Evolutionary conservation across 495 filamentous ascomycete species (phyloP).

Genomic region (Aspergillus ellipticus): DNA sequence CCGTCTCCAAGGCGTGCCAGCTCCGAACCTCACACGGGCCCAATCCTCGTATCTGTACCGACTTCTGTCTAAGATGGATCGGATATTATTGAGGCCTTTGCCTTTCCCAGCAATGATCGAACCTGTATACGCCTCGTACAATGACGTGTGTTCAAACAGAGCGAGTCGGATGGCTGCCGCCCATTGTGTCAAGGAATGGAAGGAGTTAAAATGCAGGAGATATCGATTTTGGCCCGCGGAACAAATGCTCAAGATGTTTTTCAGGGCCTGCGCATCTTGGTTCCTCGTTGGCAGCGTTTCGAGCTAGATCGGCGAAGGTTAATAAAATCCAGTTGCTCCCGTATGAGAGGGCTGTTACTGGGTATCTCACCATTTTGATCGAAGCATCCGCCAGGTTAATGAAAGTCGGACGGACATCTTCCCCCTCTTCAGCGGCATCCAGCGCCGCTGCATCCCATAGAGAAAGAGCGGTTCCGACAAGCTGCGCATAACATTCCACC

Average conservation of each 20-base stretch:
- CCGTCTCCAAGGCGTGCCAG: constrained; percentile 91
- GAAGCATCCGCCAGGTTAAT: constrained; percentile 97
- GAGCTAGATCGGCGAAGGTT: constrained; percentile 53
- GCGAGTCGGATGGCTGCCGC: constrained; percentile 90
- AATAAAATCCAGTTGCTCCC: background rate
- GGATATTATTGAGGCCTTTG: constrained; percentile 80
- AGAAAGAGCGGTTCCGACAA: constrained; percentile 91
- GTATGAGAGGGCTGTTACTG: background rate
- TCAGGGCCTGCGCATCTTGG: constrained; percentile 68
- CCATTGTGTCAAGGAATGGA: constrained; percentile 92
- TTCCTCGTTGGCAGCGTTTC: constrained; percentile 82
- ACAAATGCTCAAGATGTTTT: constrained; percentile 92
- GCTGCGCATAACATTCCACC: constrained; percentile 95
- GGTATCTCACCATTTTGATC: constrained; percentile 78
- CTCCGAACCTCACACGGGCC: constrained; percentile 92
- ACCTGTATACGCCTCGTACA: constrained; percentile 96
- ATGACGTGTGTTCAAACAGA: constrained; percentile 88
- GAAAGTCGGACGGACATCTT: constrained; percentile 88
- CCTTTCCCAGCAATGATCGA: constrained; percentile 95
- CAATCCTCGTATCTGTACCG: constrained; percentile 82
- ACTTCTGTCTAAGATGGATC: constrained; percentile 74
- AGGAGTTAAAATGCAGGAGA: constrained; percentile 90
- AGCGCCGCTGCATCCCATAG: constrained; percentile 94
- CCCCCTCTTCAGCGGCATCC: constrained; percentile 77
- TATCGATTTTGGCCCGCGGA: constrained; percentile 95